Base-by-base conservation (phyloP, 345 rosid genomes). In the Lagerstroemia speciosa region DNA sequence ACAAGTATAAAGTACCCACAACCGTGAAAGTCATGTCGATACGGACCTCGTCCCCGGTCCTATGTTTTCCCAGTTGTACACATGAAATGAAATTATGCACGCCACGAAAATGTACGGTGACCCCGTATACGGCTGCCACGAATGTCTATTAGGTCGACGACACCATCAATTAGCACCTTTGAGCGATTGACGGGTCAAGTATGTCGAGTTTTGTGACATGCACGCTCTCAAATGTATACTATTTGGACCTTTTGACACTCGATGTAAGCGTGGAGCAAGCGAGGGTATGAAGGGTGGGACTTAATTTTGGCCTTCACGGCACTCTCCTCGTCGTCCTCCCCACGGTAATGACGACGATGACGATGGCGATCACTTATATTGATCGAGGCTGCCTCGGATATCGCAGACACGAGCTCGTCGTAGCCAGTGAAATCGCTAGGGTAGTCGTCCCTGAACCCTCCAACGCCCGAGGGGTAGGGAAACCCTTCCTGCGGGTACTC, bases 161-260 rank as follows among this genome's bases (percentile, higher is more conserved):
- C 20, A 14, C 7, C 12, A 7, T 38, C 43, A 38, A 14, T 14
- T 38, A 38, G 43, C 43, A 38, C 11, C 12, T 38, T 38, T 38
- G 43, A 14, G 43, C 12, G 43, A 14, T 38, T 38, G n/a, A n/a
- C n/a, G n/a, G n/a, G n/a, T n/a, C n/a, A n/a, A n/a, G n/a, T n/a
- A n/a, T n/a, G n/a, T n/a, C n/a, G n/a, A n/a, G n/a, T n/a, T n/a
- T n/a, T n/a, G n/a, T n/a, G n/a, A n/a, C n/a, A n/a, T n/a, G n/a
- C n/a, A n/a, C n/a, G n/a, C n/a, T n/a, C n/a, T n/a, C 24, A 24
- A 5, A 19, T 48, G 14, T 14, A 6, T 14, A 9, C 46, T 14
- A 4, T 15, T n/a, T 76, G 78, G 76, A 94, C 98, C 99, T 93
- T 93, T 75, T 93, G 98, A 79, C 98, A 93, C 71, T 93, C 94